phyloP scores from a whole-genome alignment of 2,329 filamentous ascomycete species.

The Teratosphaeriaceae sp. region DNA sequence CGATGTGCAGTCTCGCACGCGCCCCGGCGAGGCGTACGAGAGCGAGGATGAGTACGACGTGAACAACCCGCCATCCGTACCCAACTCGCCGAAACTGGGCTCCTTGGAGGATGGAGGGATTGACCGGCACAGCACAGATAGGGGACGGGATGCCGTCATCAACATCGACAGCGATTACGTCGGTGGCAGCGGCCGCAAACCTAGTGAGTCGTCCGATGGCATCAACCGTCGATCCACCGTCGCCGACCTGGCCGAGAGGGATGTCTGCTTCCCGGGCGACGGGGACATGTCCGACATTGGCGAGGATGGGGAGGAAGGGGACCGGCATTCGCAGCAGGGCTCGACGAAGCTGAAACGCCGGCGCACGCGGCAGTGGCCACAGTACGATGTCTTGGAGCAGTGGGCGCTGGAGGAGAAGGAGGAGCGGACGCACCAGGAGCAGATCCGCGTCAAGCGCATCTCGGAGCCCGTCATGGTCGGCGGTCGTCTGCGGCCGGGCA shows the following conservation, averaged over 20 bases:
- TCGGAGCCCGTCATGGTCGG: conserved; percentile 90
- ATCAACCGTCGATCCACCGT: conserved; percentile 44
- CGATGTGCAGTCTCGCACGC: conserved; percentile 10
- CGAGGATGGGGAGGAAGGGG: conserved; percentile 75
- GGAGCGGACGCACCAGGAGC: conserved; percentile 62
- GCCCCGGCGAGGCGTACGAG: conserved; percentile 10
- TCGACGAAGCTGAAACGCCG: conserved; percentile 40
- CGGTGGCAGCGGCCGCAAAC: conserved; percentile 13
- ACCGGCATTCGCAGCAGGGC: conserved; percentile 9
- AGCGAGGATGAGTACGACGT: conserved; percentile 48
- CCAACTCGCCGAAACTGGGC: conserved; percentile 50
- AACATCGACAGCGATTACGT: conserved; percentile 37
- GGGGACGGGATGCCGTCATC: conserved; percentile 43
- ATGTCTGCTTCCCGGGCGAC: conserved; percentile 86
- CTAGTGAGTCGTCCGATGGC: conserved; percentile 35
- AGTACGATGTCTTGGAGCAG: conserved; percentile 74
- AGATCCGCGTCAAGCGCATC: conserved; percentile 80
- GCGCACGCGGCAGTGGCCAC: conserved; percentile 69
- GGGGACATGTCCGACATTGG: conserved; percentile 67
- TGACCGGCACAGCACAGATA: conserved; percentile 22
- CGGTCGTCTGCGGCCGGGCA: conserved; percentile 73
- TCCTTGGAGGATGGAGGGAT: conserved; percentile 61
- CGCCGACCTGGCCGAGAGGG: conserved; percentile 64
- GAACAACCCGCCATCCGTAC: conserved; percentile 59
- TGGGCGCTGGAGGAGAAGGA: conserved; percentile 92